phyloP scores from a whole-genome alignment of 140 eudicot species.

The Cichorium intybus region DNA sequence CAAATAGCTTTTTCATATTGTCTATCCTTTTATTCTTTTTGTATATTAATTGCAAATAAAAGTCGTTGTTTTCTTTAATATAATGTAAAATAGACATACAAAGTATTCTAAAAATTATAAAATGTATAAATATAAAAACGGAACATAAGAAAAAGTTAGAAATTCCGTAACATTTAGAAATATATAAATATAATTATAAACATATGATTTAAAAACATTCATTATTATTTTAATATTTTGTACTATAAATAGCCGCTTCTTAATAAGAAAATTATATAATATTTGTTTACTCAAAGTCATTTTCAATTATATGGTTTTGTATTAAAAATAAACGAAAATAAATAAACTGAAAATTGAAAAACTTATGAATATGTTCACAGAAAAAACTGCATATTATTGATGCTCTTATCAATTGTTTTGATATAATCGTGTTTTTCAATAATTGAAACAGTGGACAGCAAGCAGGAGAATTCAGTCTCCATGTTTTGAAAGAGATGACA shows the following conservation, averaged over 20 bases:
- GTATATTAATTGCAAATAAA: background rate
- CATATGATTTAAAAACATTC: too few species aligned
- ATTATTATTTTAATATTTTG: too few species aligned
- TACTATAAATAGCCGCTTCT: background rate
- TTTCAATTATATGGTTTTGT: background rate
- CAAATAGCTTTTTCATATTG: background rate
- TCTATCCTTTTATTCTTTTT: background rate
- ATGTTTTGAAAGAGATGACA: slow-evolving; percentile 74
- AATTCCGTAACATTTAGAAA: background rate
- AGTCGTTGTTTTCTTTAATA: too few species aligned
- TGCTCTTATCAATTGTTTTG: background rate
- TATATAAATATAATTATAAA: background rate
- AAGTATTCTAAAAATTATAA: too few species aligned
- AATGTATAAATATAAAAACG: background rate
- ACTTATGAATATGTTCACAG: too few species aligned
- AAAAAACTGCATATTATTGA: too few species aligned
- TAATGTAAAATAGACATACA: background rate
- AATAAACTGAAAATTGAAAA: too few species aligned
- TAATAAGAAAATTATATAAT: too few species aligned
- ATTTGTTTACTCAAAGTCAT: too few species aligned
- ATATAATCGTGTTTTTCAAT: background rate
- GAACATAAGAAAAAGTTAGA: too few species aligned
- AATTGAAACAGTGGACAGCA: slow-evolving; percentile 58
- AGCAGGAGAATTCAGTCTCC: slow-evolving; percentile 65
- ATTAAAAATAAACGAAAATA: background rate